These are phyloP conservation scores for Lactarius pseudohatsudake DNA, from an alignment of 768 basidiomycete species.

Conservation along the genomic window DNA sequence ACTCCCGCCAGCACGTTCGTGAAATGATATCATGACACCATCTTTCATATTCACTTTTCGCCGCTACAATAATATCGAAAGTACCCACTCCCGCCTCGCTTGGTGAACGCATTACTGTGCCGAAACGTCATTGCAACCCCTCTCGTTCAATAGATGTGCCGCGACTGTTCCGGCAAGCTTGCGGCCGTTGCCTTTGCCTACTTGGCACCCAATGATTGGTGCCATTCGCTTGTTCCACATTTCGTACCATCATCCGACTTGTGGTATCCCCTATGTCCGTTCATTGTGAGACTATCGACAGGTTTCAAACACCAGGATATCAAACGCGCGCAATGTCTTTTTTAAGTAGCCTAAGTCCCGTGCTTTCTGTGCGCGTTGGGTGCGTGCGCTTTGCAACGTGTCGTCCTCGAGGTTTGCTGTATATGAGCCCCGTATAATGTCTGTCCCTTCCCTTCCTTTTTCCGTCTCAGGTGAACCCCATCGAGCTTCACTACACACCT, in stretches of 20 bases:
- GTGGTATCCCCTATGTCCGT: background rate
- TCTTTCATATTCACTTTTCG: background rate
- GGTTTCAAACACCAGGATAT: background rate
- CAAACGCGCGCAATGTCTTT: background rate
- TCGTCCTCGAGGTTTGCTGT: slow-evolving; percentile 22
- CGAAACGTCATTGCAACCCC: slow-evolving; percentile 13
- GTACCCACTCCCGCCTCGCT: background rate
- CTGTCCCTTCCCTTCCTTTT: slow-evolving; percentile 9
- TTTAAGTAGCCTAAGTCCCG: background rate
- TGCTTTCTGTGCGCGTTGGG: slow-evolving; percentile 9
- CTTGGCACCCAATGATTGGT: slow-evolving; percentile 15
- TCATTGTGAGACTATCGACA: background rate
- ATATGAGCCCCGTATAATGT: slow-evolving; percentile 7
- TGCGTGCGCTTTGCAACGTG: slow-evolving; percentile 23
- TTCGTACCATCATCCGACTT: background rate
- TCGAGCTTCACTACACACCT: slow-evolving; percentile 11
- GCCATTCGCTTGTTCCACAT: background rate
- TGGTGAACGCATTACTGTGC: background rate
- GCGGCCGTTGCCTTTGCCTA: slow-evolving; percentile 2
- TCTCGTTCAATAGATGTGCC: background rate
- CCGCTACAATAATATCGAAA: background rate
- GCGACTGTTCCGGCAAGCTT: slow-evolving; percentile 2
- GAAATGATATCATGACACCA: background rate
- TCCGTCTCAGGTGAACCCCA: slow-evolving; percentile 15
- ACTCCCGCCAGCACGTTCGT: background rate